Evolutionary conservation across 345 rosid genomes (phyloP).

Genomic region (Litchi chinensis): DNA sequence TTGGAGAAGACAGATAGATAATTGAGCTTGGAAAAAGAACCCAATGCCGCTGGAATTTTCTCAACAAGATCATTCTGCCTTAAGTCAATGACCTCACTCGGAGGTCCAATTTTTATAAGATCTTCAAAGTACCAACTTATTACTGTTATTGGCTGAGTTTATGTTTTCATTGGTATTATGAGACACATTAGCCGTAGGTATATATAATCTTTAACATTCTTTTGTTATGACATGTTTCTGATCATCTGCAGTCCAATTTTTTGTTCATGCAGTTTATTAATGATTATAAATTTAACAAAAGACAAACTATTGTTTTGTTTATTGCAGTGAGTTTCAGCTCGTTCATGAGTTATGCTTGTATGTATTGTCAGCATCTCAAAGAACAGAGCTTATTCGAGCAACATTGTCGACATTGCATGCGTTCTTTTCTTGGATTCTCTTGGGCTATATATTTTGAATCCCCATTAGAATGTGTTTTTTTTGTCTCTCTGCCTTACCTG

Average conservation of each 20-base stretch:
- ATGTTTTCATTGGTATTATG: neutral
- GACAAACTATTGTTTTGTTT: slow-evolving; percentile 24
- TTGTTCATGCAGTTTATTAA: neutral
- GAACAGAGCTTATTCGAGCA: slow-evolving; percentile 91
- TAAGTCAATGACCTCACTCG: no score
- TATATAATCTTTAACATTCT: neutral
- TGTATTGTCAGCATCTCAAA: slow-evolving; percentile 93
- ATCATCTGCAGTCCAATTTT: neutral
- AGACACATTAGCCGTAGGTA: neutral
- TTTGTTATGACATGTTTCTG: neutral
- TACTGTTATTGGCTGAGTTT: neutral
- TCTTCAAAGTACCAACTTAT: neutral
- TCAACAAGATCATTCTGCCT: no score
- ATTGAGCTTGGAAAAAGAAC: no score
- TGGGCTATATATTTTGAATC: slow-evolving; percentile 99
- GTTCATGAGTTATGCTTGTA: slow-evolving; percentile 97
- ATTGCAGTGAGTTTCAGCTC: slow-evolving; percentile 94
- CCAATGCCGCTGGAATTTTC: no score
- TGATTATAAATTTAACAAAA: slow-evolving; percentile 5
- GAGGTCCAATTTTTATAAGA: neutral
- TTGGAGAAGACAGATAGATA: no score
- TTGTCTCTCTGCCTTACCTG: neutral
- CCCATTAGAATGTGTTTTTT: slow-evolving; percentile 71
- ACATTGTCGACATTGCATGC: slow-evolving; percentile 97
- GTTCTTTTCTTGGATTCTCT: slow-evolving; percentile 97